Conservation (phyloP, 169 alveolate genomes). For the Plasmodium berghei region DNA sequence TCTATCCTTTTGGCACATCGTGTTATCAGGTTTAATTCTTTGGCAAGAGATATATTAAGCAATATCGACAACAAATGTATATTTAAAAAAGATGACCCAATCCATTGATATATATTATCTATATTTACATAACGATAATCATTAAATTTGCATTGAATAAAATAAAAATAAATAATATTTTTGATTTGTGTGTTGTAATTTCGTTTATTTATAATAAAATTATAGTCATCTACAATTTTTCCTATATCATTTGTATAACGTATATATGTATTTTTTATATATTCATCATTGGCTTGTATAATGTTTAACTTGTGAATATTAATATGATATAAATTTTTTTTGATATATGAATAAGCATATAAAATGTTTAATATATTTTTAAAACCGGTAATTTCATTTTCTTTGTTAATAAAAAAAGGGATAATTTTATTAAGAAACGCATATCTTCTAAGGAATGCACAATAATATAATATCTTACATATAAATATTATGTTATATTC, state of each 20-base stretch:
- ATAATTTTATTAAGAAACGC: slow-evolving; percentile 44
- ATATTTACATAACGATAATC: slow-evolving; percentile 42
- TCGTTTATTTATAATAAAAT: slow-evolving; percentile 36
- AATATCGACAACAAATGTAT: slow-evolving; percentile 47
- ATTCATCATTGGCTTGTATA: slow-evolving; percentile 2
- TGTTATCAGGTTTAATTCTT: slow-evolving; percentile 36
- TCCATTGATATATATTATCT: slow-evolving; percentile 11
- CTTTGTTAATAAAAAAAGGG: slow-evolving; percentile 32
- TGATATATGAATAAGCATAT: slow-evolving; percentile 25
- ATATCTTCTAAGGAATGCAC: slow-evolving; percentile 42
- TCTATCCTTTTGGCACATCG: too few relatives aligned
- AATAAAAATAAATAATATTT: slow-evolving; percentile 57
- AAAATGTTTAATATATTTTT: slow-evolving; percentile 69
- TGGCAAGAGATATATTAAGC: slow-evolving; percentile 34
- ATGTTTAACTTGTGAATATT: slow-evolving; percentile 15
- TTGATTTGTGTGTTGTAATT: slow-evolving; percentile 16
- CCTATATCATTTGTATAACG: not conserved
- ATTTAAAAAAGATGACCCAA: slow-evolving; percentile 54
- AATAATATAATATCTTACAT: slow-evolving; percentile 59
- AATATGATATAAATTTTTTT: slow-evolving; percentile 9
- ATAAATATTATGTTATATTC: slow-evolving; percentile 19
- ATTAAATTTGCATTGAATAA: slow-evolving; percentile 44
- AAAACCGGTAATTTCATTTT: slow-evolving; percentile 19
- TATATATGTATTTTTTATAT: not conserved
- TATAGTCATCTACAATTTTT: slow-evolving; percentile 5